Evolutionary conservation across 495 filamentous ascomycete genomes (phyloP), one percentile per base, ranked within the genome.

Genomic region (Recurvomyces mirabilis): DNA sequence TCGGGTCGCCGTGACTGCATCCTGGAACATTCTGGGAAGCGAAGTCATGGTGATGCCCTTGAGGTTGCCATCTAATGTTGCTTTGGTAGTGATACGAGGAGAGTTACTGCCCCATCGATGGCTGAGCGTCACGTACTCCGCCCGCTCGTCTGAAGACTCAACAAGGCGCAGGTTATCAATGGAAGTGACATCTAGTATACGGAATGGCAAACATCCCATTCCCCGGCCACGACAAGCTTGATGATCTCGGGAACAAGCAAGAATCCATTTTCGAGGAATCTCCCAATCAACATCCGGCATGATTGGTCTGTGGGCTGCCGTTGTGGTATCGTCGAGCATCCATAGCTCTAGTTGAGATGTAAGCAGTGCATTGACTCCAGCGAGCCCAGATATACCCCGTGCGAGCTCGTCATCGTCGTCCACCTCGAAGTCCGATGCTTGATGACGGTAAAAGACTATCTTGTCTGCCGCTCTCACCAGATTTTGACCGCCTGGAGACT

Each of bases 1-100:
- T 11, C 38, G 40, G 11, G 44, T 44, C 12, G 26, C 23, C 5
- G 10, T 11, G 19, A 44, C 25, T 7, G 44, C 44, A 22, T 47
- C 44, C 24, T 44, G 44, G 25, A 47, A 47, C 15, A 21, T 47
- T n/a, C 29, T 23, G 18, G 44, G 44, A 18, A 47, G 40, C 20
- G 5, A 25, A n/a, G 11, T 7, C 19, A 46, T 29, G 10, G 40
- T 11, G 18, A 47, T 45, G 10, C 22, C 23, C 9, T n/a, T 10
- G 10, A 14, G 21, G 23, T 22, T 9, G 9, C n/a, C n/a, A 9
- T 30, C 26, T 30, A 30, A n/a, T n/a, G 26, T 30, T 30, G 9
- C 26, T n/a, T 30, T 30, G 9, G 26, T 30, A 9, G 26, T 30
- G 9, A n/a, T 9, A 9, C 9, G 9, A 9, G 26, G 26, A 9